Evolutionary conservation across 768 basidiomycete genomes (phyloP), one percentile per base, ranked within the genome.

Genomic region (Psilocybe cubensis): DNA sequence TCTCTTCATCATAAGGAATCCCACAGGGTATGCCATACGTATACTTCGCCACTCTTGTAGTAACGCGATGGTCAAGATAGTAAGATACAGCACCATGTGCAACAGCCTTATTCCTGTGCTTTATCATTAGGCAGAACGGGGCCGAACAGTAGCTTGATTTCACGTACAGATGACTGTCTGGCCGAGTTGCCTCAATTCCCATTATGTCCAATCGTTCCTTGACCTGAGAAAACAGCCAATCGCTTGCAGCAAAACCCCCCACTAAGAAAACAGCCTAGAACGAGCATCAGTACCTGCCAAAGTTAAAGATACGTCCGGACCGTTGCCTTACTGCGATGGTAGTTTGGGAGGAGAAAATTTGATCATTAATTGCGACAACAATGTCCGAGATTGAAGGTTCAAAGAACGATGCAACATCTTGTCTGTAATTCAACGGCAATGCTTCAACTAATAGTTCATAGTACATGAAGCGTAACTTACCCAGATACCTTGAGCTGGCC

Each of bases 211-310:
- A 71, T 14, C 73, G 62, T 28, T 56, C 60, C 47, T 76, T 74
- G 20, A 83, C 72, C 44, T 72, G 70, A 1, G 68, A 59, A 57
- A 78, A 83, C 17, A 85, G 65, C 74, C 76, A 83, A 42, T 79
- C 76, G 56, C 76, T 83, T 1, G 80, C 78, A 9, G 78, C 77
- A 65, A 84, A 84, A 0, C 82, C 83, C 6, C 83, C 83, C 2
- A 85, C 82, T 11, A 84, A 68, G 52, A 83, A 76, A 21, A 82
- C 72, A 10, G 72, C 57, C 75, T 78, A 24, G 38, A 14, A n/a
- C 20, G 8, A n/a, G 11, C 23, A 3, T 27, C 38, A 1, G 18
- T 17, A 18, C 18, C 33, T 27, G 27, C 0, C 6, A n/a, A 10
- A n/a, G 40, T 23, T 0, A 25, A 3, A 17, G 52, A 5, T 14